Percentiles rank a stretch among this genome's conserved stretches.
Evolutionary conservation across 2,329 filamentous ascomycete genomes (phyloP).

Genomic region (Paracoccidioides lutzii): DNA sequence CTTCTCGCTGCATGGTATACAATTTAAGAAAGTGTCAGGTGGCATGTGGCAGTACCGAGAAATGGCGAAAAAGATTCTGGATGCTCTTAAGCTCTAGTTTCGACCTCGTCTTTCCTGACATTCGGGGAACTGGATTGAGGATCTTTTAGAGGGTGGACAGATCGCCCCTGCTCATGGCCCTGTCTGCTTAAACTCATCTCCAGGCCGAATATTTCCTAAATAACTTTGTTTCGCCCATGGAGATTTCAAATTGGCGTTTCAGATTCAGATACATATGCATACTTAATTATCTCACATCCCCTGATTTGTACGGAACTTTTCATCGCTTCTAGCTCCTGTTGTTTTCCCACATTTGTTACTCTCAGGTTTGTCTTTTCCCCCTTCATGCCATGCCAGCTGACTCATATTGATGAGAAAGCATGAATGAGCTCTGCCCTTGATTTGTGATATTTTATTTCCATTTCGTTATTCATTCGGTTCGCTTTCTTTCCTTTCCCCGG

Average conservation of each 20-base stretch:
- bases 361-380: background rate
- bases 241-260: background rate
- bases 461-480: background rate
- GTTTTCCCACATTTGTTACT: background rate
- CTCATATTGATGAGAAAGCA: background rate
- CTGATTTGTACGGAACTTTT: background rate
- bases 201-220: no score
- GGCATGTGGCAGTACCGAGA: constrained; percentile 99
- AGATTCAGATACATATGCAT: background rate
- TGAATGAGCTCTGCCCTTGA: background rate
- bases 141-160: no score
- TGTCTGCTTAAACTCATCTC: no score
- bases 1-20: constrained; percentile 83
- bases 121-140: background rate
- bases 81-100: constrained; percentile 62
- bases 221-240: background rate
- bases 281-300: background rate
- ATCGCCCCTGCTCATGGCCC: no score
- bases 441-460: background rate
- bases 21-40: constrained; percentile 92
- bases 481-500: background rate
- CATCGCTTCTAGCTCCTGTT: background rate
- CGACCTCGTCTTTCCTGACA: background rate
- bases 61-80: constrained; percentile 90
- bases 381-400: background rate